Conservation (phyloP, 108 stramenopile species). For the Stephanodiscus triporus region DNA sequence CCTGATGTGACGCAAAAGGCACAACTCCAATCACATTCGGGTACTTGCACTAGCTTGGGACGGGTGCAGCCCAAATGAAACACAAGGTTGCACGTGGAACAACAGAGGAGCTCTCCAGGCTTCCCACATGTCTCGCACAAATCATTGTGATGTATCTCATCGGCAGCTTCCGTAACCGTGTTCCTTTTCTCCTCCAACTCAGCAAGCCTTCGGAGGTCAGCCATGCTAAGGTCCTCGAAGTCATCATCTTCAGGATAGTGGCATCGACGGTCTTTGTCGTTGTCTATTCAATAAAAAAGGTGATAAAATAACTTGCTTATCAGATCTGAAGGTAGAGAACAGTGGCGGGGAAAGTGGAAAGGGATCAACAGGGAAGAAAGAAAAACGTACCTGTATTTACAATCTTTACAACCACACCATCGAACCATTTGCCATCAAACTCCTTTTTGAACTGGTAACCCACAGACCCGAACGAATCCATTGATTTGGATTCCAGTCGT, state of each 20-base stretch:
- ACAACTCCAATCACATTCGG: constrained; percentile 64
- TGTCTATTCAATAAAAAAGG: background rate
- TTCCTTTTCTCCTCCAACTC: background rate
- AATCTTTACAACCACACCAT: constrained; percentile 28
- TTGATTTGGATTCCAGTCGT: constrained; percentile 2
- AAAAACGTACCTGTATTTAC: constrained; percentile 15
- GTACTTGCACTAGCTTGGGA: constrained; percentile 59
- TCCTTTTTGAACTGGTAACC: constrained; percentile 27
- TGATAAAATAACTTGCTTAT: background rate
- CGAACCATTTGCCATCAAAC: constrained; percentile 26
- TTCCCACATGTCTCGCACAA: constrained; percentile 60
- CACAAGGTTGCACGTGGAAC: constrained; percentile 86
- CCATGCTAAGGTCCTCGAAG: constrained; percentile 28
- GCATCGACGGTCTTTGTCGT: constrained; percentile 26
- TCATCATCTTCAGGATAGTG: constrained; percentile 31
- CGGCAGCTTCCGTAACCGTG: background rate
- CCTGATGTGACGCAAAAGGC: constrained; percentile 65
- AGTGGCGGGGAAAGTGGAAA: background rate
- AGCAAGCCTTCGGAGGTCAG: constrained; percentile 19
- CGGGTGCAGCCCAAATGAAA: constrained; percentile 87
- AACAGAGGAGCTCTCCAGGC: constrained; percentile 77
- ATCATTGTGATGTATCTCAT: constrained; percentile 48
- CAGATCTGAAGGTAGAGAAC: background rate
- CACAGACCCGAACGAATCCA: background rate
- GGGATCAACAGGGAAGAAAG: background rate